Percentiles rank a stretch among this genome's conserved stretches.
Conservation (phyloP, 1,284 basidiomycete genomes). For the Boletus holoroseus region DNA sequence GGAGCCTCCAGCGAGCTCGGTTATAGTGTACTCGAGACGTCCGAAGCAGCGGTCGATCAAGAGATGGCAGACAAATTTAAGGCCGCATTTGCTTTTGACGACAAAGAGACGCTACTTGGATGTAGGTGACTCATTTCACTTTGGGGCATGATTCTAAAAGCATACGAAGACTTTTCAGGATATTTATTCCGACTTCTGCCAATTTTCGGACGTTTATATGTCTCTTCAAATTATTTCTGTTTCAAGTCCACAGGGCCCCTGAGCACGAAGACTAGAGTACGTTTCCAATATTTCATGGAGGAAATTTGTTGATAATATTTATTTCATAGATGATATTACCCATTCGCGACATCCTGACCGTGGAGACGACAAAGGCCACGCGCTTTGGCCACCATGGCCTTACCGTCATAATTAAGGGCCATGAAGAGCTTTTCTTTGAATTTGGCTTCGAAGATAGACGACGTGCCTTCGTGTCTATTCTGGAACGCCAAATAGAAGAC, state of each 20-base stretch:
- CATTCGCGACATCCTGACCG: constrained; percentile 78
- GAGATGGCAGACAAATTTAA: constrained; percentile 74
- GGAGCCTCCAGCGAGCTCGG: constrained; percentile 53
- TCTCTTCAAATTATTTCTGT: constrained; percentile 85
- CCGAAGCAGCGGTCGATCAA: constrained; percentile 54
- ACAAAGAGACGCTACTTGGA: constrained; percentile 80
- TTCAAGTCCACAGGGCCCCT: constrained; percentile 81
- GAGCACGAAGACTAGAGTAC: constrained; percentile 69
- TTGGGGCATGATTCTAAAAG: constrained; percentile 11
- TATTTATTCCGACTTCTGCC: constrained; percentile 84
- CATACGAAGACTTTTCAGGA: constrained; percentile 73
- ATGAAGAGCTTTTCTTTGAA: constrained; percentile 97
- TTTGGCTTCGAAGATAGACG: constrained; percentile 77
- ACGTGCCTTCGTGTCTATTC: constrained; percentile 64
- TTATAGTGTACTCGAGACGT: constrained; percentile 71
- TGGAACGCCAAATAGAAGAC: constrained; percentile 79
- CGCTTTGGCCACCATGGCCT: constrained; percentile 87
- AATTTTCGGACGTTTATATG: constrained; percentile 78
- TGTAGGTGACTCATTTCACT: constrained; percentile 48
- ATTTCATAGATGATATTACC: constrained; percentile 83
- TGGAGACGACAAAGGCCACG: constrained; percentile 82
- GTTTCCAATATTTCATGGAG: constrained; percentile 22
- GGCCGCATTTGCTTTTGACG: constrained; percentile 75
- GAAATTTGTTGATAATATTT: constrained; percentile 7
- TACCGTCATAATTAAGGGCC: constrained; percentile 86